Evolutionary conservation across 495 filamentous ascomycete species (phyloP).

Genomic region (Apodospora peruviana): DNA sequence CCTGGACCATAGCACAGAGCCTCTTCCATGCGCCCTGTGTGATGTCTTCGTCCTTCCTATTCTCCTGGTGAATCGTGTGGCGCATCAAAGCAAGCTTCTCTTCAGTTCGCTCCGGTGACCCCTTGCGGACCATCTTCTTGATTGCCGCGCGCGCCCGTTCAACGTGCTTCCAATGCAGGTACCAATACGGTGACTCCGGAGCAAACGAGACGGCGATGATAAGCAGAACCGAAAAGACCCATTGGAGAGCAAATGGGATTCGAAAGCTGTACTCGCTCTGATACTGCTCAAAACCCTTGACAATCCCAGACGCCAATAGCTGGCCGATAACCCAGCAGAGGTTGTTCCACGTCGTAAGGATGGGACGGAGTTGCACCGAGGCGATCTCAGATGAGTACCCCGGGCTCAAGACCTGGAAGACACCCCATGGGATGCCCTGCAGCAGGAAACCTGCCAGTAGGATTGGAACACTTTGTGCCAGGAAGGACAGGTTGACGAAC

Average conservation of each 20-base stretch:
- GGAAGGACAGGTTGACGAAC: slow-evolving; percentile 55
- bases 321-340: slow-evolving; percentile 67
- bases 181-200: slow-evolving; percentile 76
- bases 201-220: slow-evolving; percentile 56
- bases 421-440: slow-evolving; percentile 68
- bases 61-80: slow-evolving; percentile 58
- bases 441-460: slow-evolving; percentile 64
- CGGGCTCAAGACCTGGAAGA: slow-evolving; percentile 48
- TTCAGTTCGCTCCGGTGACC: slow-evolving; percentile 46
- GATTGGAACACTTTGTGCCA: slow-evolving; percentile 53
- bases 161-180: slow-evolving; percentile 53
- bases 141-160: slow-evolving; percentile 43
- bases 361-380: slow-evolving; percentile 48
- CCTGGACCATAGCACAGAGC: slow-evolving; percentile 56
- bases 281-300: slow-evolving; percentile 46
- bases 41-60: slow-evolving; percentile 34
- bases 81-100: slow-evolving; percentile 65
- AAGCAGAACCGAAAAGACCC: slow-evolving; percentile 63
- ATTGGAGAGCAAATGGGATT: slow-evolving; percentile 59
- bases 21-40: background rate
- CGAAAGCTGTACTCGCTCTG: slow-evolving; percentile 54
- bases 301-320: slow-evolving; percentile 55
- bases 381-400: slow-evolving; percentile 59
- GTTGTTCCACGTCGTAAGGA: slow-evolving; percentile 63
- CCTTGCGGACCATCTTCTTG: slow-evolving; percentile 47